phyloP scores from a whole-genome alignment of 257 asterid species.

The Nicotiana tabacum region DNA sequence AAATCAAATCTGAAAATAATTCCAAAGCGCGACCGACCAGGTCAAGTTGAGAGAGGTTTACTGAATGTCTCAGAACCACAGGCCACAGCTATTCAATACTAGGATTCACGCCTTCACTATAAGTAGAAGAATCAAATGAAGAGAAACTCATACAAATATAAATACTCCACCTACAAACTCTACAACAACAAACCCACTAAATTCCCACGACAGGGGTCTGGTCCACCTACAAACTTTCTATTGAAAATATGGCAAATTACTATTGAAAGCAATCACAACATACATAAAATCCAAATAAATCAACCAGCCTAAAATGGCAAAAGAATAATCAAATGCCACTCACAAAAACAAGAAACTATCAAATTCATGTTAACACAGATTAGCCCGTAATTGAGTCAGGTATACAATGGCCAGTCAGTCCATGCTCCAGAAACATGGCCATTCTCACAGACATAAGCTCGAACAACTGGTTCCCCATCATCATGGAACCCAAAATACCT shows the following conservation, averaged over 20 bases:
- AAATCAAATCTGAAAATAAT: neutral
- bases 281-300: neutral
- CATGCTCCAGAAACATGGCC: conserved; percentile 97
- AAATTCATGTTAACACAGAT: neutral
- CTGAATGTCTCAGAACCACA: neutral
- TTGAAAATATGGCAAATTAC: neutral
- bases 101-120: neutral
- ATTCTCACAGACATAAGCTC: conserved; percentile 88
- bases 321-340: neutral
- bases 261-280: neutral
- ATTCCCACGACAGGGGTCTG: too few relatives aligned
- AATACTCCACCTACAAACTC: neutral
- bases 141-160: neutral
- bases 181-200: too few relatives aligned
- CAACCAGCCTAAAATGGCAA: neutral
- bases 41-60: neutral
- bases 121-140: neutral
- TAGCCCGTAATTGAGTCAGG: conserved; percentile 24
- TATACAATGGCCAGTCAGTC: conserved; percentile 91
- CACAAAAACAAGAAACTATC: neutral
- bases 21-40: neutral
- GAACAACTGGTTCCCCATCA: conserved; percentile 86
- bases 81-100: neutral
- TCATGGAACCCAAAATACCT: conserved; percentile 79
- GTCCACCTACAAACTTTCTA: neutral